These are phyloP conservation scores for Diatrype stigma DNA, from an alignment of 2,329 filamentous ascomycete genomes.

Conservation along the genomic window DNA sequence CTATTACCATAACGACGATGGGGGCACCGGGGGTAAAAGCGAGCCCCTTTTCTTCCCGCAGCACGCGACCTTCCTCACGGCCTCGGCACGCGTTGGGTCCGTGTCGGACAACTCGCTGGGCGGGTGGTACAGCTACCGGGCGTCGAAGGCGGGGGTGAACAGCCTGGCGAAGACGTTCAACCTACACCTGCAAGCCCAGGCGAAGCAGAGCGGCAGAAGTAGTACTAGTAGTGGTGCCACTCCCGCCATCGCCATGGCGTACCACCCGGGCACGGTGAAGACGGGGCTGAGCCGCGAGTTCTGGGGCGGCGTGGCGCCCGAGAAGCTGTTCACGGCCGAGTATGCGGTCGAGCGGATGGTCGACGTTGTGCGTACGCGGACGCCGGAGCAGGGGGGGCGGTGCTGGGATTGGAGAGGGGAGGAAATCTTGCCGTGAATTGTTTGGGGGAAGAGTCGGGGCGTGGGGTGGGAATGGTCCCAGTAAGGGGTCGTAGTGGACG, in stretches of 20 bases:
- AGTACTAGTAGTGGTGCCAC: too few species aligned
- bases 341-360: constrained; percentile 63
- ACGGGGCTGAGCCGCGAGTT: constrained; percentile 70
- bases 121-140: constrained; percentile 80
- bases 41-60: constrained; percentile 35
- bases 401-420: constrained; percentile 69
- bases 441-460: too few species aligned
- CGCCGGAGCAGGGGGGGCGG: constrained; percentile 52
- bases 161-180: constrained; percentile 70
- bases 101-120: constrained; percentile 68
- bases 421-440: constrained; percentile 55
- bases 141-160: constrained; percentile 71
- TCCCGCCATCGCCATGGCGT: constrained; percentile 63
- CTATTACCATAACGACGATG: too few species aligned
- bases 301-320: constrained; percentile 59
- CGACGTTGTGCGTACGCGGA: constrained; percentile 49
- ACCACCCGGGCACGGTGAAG: constrained; percentile 79
- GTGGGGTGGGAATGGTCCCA: too few species aligned
- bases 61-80: constrained; percentile 64
- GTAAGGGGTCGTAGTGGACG: too few species aligned
- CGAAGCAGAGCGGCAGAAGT: constrained; percentile 42
- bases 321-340: constrained; percentile 62
- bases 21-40: constrained; percentile 7
- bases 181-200: constrained; percentile 54
- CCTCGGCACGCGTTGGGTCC: constrained; percentile 74